Evolutionary conservation across 2,329 filamentous ascomycete species (phyloP).

Genomic region (Metarhizium album): DNA sequence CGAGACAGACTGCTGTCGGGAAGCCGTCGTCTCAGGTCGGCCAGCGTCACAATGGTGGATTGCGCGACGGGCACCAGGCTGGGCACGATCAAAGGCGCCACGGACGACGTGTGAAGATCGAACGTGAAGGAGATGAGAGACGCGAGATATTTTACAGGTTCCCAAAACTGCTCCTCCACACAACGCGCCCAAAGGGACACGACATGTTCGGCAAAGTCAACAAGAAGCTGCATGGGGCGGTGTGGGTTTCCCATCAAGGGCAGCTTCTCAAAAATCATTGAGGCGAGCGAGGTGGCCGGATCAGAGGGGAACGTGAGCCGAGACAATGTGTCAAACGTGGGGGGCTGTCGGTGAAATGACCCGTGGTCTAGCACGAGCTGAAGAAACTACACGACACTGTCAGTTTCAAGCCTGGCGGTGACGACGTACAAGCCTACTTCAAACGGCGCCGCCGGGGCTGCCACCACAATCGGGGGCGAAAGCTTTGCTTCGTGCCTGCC

Average conservation of each 20-base stretch:
- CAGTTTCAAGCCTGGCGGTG: neutral
- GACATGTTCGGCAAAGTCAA: constrained; percentile 53
- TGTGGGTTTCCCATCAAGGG: constrained; percentile 40
- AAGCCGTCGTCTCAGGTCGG: constrained; percentile 43
- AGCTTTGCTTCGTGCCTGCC: constrained; percentile 9
- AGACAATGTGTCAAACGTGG: constrained; percentile 58
- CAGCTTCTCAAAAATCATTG: constrained; percentile 58
- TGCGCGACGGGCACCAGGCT: constrained; percentile 45
- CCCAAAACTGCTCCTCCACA: constrained; percentile 49
- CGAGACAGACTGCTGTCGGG: constrained; percentile 36
- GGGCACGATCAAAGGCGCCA: constrained; percentile 48
- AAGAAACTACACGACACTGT: constrained; percentile 35
- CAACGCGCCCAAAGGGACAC: constrained; percentile 60
- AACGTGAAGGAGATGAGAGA: constrained; percentile 55
- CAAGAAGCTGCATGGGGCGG: constrained; percentile 44
- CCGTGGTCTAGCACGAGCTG: constrained; percentile 56
- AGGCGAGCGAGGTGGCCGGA: constrained; percentile 44
- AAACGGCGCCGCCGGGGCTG: constrained; percentile 24
- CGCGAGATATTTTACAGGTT: constrained; percentile 54
- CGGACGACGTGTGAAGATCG: constrained; percentile 46
- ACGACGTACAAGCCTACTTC: constrained; percentile 26
- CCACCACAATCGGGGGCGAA: constrained; percentile 8
- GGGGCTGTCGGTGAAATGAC: constrained; percentile 40
- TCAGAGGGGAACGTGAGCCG: constrained; percentile 55
- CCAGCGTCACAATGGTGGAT: constrained; percentile 49